Conservation (phyloP, 1,284 basidiomycete species). For the Naganishia sp. region DNA sequence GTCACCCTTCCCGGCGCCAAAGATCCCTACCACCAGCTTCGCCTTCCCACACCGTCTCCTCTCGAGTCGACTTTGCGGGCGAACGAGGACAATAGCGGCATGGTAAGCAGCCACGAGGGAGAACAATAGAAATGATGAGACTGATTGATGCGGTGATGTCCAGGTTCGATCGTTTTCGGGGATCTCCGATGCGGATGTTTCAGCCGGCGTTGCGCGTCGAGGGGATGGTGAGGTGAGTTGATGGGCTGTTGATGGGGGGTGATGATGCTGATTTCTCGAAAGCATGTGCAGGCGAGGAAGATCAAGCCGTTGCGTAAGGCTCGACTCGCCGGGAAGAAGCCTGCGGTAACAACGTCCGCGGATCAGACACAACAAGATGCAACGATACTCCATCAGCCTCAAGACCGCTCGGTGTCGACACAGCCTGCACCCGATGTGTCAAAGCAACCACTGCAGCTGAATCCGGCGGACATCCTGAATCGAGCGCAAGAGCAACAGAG, state of each 20-base stretch:
- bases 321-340: conserved; percentile 8
- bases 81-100: conserved; percentile 13
- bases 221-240: conserved; percentile 21
- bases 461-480: neutral
- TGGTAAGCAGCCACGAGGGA: conserved; percentile 4
- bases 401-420: neutral
- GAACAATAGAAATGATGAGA: conserved; percentile 20
- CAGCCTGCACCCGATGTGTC: neutral
- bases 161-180: conserved; percentile 20
- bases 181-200: conserved; percentile 8
- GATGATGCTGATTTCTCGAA: neutral
- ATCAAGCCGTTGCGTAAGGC: conserved; percentile 7
- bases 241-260: neutral
- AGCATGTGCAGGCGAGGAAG: neutral
- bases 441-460: neutral
- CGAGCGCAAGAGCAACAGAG: neutral
- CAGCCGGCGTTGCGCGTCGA: neutral
- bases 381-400: neutral
- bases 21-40: neutral
- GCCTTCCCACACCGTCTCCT: neutral
- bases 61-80: neutral
- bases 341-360: neutral
- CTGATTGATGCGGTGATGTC: conserved; percentile 16
- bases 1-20: neutral
- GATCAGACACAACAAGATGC: neutral